Base-by-base conservation (phyloP, 495 filamentous ascomycete genomes). In the Aspergillus bridgeri region DNA sequence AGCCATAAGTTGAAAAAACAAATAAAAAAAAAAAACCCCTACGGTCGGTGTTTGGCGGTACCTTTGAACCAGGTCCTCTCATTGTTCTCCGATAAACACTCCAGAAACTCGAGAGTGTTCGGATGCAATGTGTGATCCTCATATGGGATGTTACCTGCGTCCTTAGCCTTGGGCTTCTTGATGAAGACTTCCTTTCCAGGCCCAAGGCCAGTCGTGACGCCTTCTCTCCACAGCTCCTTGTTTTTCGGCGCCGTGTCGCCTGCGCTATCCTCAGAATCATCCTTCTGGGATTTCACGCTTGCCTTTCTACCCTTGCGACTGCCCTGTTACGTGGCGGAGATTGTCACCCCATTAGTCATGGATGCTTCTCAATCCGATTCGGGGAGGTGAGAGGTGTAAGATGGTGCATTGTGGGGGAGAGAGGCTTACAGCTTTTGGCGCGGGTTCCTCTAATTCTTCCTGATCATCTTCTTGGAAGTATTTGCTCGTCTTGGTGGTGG, bases 61-160 rank as follows among this genome's bases (percentile, higher is more conserved):
- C 87, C 74, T 78, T 92, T 92, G 51, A 95, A 75, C 91, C 91
- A 95, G 57, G 83, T 70, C 44, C 91, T 80, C 25, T 91, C 82
- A 69, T 96, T 96, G 66, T 96, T 89, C 53, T 78, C 75, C 56
- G 82, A 83, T 49, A 96, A 75, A 61, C 94, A 90, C 51, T 76
- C 69, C 58, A 96, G 73, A 67, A 96, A 96, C 3, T 86, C 75
- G 57, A 91, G 70, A 6, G 90, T 96, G 63, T 96, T 95, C 23
- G 86, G 84, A 72, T 96, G 91, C 46, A 96, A 72, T 6, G 71
- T 83, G 42, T 85, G 75, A 58, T 90, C 85, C 25, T 75, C 67
- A 72, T 96, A 96, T 0, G 80, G 79, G 6, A 84, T 78, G 11
- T 82, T 79, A 6, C 84, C 87, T 11, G 82, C 78, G 43, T 84